phyloP scores from a whole-genome alignment of 345 rosid genomes.

The Excoecaria cochinchinensis region DNA sequence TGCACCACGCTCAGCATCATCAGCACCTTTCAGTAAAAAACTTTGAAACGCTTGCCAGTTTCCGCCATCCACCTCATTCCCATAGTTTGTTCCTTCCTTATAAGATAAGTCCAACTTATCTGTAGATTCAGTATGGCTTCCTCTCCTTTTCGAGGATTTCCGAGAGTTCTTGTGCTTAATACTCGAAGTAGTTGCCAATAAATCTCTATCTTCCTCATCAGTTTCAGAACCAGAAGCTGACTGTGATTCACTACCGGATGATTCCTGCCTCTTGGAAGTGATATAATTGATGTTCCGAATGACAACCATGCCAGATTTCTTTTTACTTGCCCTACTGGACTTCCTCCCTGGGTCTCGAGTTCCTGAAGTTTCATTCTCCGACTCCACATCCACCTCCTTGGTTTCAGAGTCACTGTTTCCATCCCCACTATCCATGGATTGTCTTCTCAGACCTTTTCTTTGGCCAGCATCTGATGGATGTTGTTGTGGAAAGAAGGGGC shows the following conservation, averaged over 20 bases:
- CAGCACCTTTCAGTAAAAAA: slow-evolving; percentile 68
- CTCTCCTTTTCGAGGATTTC: slow-evolving; percentile 42
- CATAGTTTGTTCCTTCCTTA: slow-evolving; percentile 37
- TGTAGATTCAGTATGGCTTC: slow-evolving; percentile 24
- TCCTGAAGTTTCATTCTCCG: slow-evolving; percentile 36
- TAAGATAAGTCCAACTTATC: slow-evolving; percentile 28
- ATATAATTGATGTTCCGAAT: slow-evolving; percentile 84
- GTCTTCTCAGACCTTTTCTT: slow-evolving; percentile 54
- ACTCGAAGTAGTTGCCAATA: slow-evolving; percentile 20
- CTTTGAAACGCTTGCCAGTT: slow-evolving; percentile 94
- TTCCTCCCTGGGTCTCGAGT: slow-evolving; percentile 34
- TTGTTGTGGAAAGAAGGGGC: slow-evolving; percentile 62
- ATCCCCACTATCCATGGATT: slow-evolving; percentile 62
- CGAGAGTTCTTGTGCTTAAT: slow-evolving; percentile 30
- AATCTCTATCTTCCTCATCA: slow-evolving; percentile 46
- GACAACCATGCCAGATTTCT: slow-evolving; percentile 69
- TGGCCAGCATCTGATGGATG: slow-evolving; percentile 61
- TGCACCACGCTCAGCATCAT: slow-evolving; percentile 53
- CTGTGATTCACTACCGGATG: slow-evolving; percentile 58
- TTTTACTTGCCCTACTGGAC: slow-evolving; percentile 52
- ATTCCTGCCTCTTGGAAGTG: slow-evolving; percentile 55
- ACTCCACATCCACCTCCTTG: slow-evolving; percentile 47
- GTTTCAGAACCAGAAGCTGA: slow-evolving; percentile 51
- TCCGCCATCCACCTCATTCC: slow-evolving; percentile 59
- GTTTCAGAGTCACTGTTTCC: slow-evolving; percentile 42